Conservation (phyloP, 257 asterid genomes). For the Nicotiana undulata region DNA sequence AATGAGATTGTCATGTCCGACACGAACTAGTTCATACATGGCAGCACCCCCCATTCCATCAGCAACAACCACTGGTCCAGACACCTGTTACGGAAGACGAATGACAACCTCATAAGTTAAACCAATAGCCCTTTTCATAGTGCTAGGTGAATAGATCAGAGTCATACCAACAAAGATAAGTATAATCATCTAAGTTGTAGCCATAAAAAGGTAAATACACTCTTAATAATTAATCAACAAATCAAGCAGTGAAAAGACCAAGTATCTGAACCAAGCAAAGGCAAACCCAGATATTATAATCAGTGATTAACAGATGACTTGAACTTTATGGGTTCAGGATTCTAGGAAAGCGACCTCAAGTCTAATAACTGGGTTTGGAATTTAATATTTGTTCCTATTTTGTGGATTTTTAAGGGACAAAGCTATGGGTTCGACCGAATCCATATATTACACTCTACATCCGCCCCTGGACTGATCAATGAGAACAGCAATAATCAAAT, state of each 20-base stretch:
- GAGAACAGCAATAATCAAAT: neutral
- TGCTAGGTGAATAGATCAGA: neutral
- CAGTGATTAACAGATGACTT: too few species aligned
- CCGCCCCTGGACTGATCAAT: neutral
- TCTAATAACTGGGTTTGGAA: too few species aligned
- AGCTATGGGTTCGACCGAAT: too few species aligned
- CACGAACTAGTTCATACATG: slow-evolving; percentile 97
- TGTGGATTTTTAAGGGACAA: too few species aligned
- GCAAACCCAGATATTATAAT: too few species aligned
- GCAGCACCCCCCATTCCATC: slow-evolving; percentile 99
- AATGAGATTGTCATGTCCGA: slow-evolving; percentile 92
- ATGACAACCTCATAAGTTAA: neutral
- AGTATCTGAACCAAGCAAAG: neutral
- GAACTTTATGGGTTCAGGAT: too few species aligned
- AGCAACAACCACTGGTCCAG: slow-evolving; percentile 98
- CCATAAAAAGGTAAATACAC: neutral
- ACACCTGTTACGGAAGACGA: slow-evolving; percentile 42
- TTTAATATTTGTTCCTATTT: too few species aligned
- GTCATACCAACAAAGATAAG: neutral
- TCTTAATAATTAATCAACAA: neutral
- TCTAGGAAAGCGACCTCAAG: too few species aligned
- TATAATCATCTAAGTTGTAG: neutral
- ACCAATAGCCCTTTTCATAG: neutral
- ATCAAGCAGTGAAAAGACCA: neutral
- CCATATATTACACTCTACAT: too few species aligned